A percentile compares a stretch with the other conserved stretches of the same genome.
These are phyloP conservation scores for Dictyostelium firmibasis DNA, from an alignment of 78 protist species.

Conservation along the genomic window DNA sequence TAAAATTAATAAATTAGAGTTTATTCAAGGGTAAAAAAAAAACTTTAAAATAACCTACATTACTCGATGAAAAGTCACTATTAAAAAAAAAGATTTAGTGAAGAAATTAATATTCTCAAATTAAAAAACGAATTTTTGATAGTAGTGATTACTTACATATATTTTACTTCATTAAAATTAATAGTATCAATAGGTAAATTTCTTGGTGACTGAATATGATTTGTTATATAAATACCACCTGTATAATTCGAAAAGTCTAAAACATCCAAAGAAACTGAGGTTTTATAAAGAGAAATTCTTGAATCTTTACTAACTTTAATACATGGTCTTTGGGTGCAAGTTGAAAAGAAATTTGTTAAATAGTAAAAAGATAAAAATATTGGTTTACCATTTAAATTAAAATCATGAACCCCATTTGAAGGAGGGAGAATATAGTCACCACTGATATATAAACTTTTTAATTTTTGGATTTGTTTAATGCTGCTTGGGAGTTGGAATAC, in stretches of 20 bases:
- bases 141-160: neutral
- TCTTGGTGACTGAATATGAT: neutral
- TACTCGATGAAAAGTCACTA: neutral
- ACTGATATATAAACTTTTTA: neutral
- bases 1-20: neutral
- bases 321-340: neutral
- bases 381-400: neutral
- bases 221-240: neutral
- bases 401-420: neutral
- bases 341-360: neutral
- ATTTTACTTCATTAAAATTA: neutral
- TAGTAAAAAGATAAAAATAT: neutral
- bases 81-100: neutral
- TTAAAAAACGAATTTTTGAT: too few species aligned
- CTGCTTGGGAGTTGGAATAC: neutral
- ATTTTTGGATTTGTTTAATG: neutral
- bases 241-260: neutral
- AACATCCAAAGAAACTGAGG: neutral
- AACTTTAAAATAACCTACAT: neutral
- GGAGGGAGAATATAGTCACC: neutral
- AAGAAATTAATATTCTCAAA: neutral
- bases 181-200: neutral
- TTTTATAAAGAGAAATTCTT: neutral
- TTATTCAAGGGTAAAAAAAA: too few species aligned
- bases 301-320: neutral